These are phyloP conservation scores for Edaphochlamys debaryana DNA, from an alignment of 139 green algal genomes.

Conservation along the genomic window DNA sequence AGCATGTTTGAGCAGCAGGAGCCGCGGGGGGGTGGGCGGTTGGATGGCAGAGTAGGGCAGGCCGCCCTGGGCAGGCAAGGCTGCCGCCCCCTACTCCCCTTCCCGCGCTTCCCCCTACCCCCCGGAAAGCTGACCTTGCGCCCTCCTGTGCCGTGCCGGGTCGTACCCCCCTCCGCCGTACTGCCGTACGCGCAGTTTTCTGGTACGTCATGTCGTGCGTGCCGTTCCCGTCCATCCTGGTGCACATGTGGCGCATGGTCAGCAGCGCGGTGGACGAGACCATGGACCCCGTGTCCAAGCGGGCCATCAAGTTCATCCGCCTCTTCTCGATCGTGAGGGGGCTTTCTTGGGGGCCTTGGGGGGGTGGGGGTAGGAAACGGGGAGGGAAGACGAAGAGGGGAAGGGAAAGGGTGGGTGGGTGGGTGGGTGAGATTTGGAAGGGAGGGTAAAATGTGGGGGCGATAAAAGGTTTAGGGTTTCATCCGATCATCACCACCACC, in stretches of 20 bases:
- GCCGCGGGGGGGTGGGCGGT: too few species aligned
- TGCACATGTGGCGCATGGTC: constrained; percentile 58
- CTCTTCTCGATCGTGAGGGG: constrained; percentile 49
- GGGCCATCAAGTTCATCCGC: constrained; percentile 55
- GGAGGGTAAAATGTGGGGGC: too few species aligned
- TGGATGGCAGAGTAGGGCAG: too few species aligned
- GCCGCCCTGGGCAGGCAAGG: too few species aligned
- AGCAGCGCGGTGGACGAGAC: constrained; percentile 41
- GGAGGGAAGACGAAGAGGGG: too few species aligned
- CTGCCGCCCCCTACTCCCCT: too few species aligned
- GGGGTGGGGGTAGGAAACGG: background rate
- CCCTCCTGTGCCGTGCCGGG: background rate
- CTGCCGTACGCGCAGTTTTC: constrained; percentile 35
- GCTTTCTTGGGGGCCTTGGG: background rate
- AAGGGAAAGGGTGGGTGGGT: too few species aligned
- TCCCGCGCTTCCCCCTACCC: background rate
- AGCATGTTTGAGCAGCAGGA: background rate
- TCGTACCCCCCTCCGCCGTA: background rate
- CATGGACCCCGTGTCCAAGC: constrained; percentile 40
- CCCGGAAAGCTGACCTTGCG: too few species aligned
- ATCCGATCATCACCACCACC: too few species aligned
- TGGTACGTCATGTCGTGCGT: constrained; percentile 55
- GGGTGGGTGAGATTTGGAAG: too few species aligned
- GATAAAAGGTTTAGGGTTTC: too few species aligned
- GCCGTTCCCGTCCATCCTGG: constrained; percentile 52